Conservation (phyloP, 2,329 filamentous ascomycete species). For the Pestalotiopsis sp. region DNA sequence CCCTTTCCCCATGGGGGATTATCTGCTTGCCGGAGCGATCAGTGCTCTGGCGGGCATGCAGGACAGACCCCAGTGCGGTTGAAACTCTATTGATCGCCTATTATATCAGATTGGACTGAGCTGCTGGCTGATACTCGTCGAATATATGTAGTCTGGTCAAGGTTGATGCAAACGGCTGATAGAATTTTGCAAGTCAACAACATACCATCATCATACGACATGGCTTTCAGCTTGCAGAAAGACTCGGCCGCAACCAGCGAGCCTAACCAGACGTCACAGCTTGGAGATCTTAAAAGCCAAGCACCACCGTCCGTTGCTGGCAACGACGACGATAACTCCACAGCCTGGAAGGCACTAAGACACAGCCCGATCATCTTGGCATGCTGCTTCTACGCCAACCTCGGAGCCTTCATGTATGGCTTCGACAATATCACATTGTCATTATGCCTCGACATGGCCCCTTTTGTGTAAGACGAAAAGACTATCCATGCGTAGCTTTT, state of each 20-base stretch:
- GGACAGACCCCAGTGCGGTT: not conserved
- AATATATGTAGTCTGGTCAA: not conserved
- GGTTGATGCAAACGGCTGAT: not conserved
- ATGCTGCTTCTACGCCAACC: constrained; percentile 12
- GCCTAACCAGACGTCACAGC: not conserved
- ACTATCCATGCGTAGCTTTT: not conserved
- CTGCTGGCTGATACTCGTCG: not conserved
- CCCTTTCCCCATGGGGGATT: constrained; percentile 4
- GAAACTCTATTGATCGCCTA: not conserved
- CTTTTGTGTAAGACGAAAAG: constrained; percentile 6
- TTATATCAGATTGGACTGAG: not conserved
- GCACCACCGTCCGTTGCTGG: not conserved
- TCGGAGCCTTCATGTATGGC: constrained; percentile 14
- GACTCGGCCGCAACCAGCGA: not conserved
- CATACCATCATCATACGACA: constrained; percentile 1
- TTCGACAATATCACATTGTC: constrained; percentile 13
- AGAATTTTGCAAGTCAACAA: not conserved
- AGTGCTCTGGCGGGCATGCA: not conserved
- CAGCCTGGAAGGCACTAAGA: not conserved
- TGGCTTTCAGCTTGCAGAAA: not conserved
- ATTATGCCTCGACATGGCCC: constrained; percentile 10
- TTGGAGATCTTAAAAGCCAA: not conserved
- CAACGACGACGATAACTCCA: constrained; percentile 6
- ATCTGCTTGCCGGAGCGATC: not conserved
- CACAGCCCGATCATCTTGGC: constrained; percentile 3